Evolutionary conservation across 2,329 filamentous ascomycete genomes (phyloP).

Genomic region (Lasiodiplodia gonubiensis): DNA sequence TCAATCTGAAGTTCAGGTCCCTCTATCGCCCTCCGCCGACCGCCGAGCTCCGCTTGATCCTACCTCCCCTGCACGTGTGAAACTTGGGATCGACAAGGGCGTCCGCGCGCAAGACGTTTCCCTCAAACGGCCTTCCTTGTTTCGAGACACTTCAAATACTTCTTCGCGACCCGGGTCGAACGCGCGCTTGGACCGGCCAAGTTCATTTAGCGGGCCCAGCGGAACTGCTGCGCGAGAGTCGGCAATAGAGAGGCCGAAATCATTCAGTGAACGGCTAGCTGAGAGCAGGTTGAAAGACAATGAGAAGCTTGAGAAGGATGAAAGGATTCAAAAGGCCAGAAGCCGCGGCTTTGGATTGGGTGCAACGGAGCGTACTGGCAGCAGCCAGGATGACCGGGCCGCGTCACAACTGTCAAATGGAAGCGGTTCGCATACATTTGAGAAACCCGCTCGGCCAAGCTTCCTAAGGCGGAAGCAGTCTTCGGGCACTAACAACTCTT

Average conservation of each 20-base stretch:
- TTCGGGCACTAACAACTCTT: slow-evolving; percentile 8
- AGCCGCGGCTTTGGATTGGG: slow-evolving; percentile 48
- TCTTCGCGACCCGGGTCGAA: slow-evolving; percentile 6
- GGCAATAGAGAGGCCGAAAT: slow-evolving; percentile 48
- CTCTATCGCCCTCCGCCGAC: slow-evolving; percentile 69
- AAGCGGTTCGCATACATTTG: slow-evolving; percentile 10
- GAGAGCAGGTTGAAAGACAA: slow-evolving; percentile 61
- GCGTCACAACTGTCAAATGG: slow-evolving; percentile 24
- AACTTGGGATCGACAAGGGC: slow-evolving; percentile 90
- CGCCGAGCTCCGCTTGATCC: slow-evolving; percentile 58
- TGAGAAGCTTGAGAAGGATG: slow-evolving; percentile 51
- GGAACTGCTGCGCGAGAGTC: neutral
- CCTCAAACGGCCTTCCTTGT: slow-evolving; percentile 70
- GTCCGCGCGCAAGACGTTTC: slow-evolving; percentile 81
- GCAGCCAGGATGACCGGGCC: slow-evolving; percentile 29
- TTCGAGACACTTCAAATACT: slow-evolving; percentile 1
- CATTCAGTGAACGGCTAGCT: slow-evolving; percentile 86
- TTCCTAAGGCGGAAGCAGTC: neutral
- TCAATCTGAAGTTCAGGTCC: slow-evolving; percentile 67
- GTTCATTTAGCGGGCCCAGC: slow-evolving; percentile 15
- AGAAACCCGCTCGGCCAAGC: slow-evolving; percentile 9
- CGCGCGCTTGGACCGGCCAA: slow-evolving; percentile 18
- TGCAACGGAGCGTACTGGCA: slow-evolving; percentile 27
- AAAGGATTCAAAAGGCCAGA: slow-evolving; percentile 50
- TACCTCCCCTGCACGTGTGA: slow-evolving; percentile 77